Percentiles rank a stretch among this genome's conserved stretches.
phyloP scores from a whole-genome alignment of 2,329 filamentous ascomycete species.

The Neoarthrinium moseri region DNA sequence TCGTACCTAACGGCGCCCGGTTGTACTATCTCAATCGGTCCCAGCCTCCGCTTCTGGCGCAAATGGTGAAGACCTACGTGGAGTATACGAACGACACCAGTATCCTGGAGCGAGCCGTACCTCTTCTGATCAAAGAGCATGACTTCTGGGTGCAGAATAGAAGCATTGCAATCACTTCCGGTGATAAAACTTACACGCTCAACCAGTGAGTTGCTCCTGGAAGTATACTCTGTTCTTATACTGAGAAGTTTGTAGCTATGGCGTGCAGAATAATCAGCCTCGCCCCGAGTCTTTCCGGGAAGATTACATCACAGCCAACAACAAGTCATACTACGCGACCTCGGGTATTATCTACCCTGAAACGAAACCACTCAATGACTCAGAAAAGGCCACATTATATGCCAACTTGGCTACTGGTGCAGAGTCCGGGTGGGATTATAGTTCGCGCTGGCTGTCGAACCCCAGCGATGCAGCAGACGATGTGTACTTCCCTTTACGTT shows the following conservation, averaged over 20 bases:
- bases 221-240: not conserved
- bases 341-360: slow-evolving; percentile 60
- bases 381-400: slow-evolving; percentile 53
- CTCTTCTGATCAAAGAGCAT: slow-evolving; percentile 62
- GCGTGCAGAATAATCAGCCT: slow-evolving; percentile 63
- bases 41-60: slow-evolving; percentile 63
- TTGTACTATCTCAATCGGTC: slow-evolving; percentile 68
- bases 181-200: slow-evolving; percentile 49
- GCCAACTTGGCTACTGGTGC: slow-evolving; percentile 63
- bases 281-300: slow-evolving; percentile 67
- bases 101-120: slow-evolving; percentile 59
- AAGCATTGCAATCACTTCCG: slow-evolving; percentile 49
- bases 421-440: slow-evolving; percentile 67
- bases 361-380: slow-evolving; percentile 46
- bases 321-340: slow-evolving; percentile 58
- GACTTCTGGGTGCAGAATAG: slow-evolving; percentile 63
- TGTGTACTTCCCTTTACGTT: slow-evolving; percentile 64
- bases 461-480: slow-evolving; percentile 58
- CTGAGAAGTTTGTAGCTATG: slow-evolving; percentile 39
- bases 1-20: slow-evolving; percentile 67
- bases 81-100: slow-evolving; percentile 63
- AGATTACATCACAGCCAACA: slow-evolving; percentile 65
- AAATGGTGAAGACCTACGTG: slow-evolving; percentile 65
- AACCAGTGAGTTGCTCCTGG: slow-evolving; percentile 45
- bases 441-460: slow-evolving; percentile 54